Evolutionary conservation across 352 stramenopile species (phyloP), one percentile per base, ranked within the genome.

Genomic region (Globisporangium splendens): DNA sequence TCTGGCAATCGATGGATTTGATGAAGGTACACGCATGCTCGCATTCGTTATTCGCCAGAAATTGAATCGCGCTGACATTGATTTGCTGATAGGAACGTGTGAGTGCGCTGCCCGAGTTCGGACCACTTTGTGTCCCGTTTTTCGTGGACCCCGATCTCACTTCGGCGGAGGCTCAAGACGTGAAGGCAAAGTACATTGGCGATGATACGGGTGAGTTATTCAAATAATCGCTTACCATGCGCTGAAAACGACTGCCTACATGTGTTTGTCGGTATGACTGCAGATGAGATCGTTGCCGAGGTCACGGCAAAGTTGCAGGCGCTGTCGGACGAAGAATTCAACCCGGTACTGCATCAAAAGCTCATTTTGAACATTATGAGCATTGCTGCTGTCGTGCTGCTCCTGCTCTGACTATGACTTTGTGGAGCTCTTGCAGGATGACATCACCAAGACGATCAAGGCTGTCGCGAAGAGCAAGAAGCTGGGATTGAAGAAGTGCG

Each of bases 361-460:
- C 17, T 38, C 17, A 31, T 21, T 55, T 8, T 50, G 11, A 39
- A n/a, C 17, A 35, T n/a, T 8, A 21, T 50, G 41, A 24, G 38
- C 18, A 38, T 24, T 24, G 22, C 35, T 42, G 46, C 8, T 2
- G 17, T 44, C 21, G 11, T 46, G 13, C 8, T 42, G 18, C 1
- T 44, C 10, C 22, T 54, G 31, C 24, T 7, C 22, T 18, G 20
- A 38, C 17, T 28, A 2, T 50, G 28, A 0, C 28, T 12, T 7
- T 28, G 17, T 18, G 7, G 22, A 11, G 20, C 17, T 59, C 14
- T 1, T 63, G 33, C 65, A 95, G 86, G 75, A 93, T 57, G 49
- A 74, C 14, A 93, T 95, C 66, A 93, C 79, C 7, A 77, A 77
- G 42, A 73, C 68, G 46, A 88, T 93, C 66, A 95, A 93, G 70